Evolutionary conservation across 352 stramenopile genomes (phyloP).

Genomic region (Pythium myriotylum): DNA sequence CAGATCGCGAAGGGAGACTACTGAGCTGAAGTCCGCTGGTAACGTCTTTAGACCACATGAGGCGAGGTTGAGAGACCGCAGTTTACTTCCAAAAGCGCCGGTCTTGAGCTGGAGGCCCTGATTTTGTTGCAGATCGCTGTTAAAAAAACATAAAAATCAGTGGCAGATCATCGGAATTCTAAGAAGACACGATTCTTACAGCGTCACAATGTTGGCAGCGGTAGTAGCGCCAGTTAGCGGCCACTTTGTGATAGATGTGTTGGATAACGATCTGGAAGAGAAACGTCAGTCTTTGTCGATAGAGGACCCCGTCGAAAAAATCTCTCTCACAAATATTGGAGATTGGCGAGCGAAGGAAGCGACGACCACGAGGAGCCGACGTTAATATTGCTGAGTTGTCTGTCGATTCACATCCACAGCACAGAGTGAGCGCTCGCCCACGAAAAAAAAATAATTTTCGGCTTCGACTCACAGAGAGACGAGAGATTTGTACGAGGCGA

Average conservation of each 20-base stretch:
- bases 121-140: conserved; percentile 2
- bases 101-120: not conserved
- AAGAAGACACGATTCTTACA: conserved; percentile 8
- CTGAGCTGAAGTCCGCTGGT: not conserved
- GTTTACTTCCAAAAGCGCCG: not conserved
- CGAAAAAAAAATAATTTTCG: not conserved
- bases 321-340: conserved; percentile 10
- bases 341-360: conserved; percentile 10
- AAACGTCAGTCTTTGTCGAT: not conserved
- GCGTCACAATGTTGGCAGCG: not conserved
- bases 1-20: conserved; percentile 1
- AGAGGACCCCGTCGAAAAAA: not conserved
- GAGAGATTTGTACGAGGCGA: conserved; percentile 9
- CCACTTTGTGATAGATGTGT: conserved; percentile 13
- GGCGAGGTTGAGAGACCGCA: conserved; percentile 1
- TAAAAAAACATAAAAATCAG: too few species aligned
- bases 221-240: not conserved
- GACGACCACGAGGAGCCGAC: conserved; percentile 2
- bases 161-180: too few species aligned
- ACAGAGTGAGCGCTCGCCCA: not conserved
- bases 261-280: conserved; percentile 8
- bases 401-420: not conserved
- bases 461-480: not conserved
- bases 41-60: not conserved
- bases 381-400: conserved; percentile 5